Evolutionary conservation across 1,284 basidiomycete genomes (phyloP), one percentile per base, ranked within the genome.

Genomic region (Rhizoctonia solani): DNA sequence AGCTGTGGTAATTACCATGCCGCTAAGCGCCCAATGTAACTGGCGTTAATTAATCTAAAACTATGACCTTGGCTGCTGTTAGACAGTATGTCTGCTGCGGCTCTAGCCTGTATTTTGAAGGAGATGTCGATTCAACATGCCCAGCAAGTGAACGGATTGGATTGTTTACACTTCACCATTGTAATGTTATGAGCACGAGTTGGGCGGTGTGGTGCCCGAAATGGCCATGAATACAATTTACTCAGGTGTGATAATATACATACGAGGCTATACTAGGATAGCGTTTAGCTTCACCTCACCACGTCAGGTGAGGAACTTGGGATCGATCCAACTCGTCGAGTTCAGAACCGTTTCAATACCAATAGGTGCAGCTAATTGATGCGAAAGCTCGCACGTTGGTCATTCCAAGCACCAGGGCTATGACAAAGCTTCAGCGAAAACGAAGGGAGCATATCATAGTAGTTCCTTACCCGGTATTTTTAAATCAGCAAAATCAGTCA

Each of bases 241-340:
- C 32, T 34, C 4, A 11, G 32, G 6, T 44, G n/a, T 16, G 19
- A 44, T 34, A 11, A 2, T 32, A 54, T 23, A 8, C 34, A 29
- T 25, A 5, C 8, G 46, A 49, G 9, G 46, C 21, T 21, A 27
- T 49, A 1, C 29, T 16, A 27, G 4, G 5, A 5, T 4, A 44
- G n/a, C 41, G 16, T 6, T 5, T 44, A 6, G 19, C 19, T 8
- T 8, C 37, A 27, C 25, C 23, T 39, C 21, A 21, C 19, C 16
- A 14, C 2, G 3, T 50, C 34, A 65, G 25, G 61, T 53, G n/a
- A 72, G 58, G 49, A 68, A 72, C 25, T 59, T 44, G 6, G 71
- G 50, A 29, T 72, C 70, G 23, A 72, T 70, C 71, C 71, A 72
- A 50, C 66, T 69, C 11, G 71, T 71, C 34, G 71, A 71, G 21